A percentile compares a stretch with the other conserved stretches of the same genome.
phyloP scores from a whole-genome alignment of 352 stramenopile genomes.

The Blastocystis sp. region DNA sequence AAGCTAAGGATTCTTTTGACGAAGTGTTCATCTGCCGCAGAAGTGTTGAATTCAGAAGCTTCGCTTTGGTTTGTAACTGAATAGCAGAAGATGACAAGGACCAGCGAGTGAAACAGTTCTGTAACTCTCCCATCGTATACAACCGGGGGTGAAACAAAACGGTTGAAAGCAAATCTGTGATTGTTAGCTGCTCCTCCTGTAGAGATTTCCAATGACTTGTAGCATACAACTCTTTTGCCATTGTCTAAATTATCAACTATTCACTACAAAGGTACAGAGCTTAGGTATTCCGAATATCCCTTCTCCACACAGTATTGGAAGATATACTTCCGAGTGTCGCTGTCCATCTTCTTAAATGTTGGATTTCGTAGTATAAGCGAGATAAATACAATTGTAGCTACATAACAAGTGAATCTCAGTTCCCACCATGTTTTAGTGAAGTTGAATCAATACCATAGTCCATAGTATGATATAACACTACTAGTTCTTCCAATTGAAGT shows the following conservation, averaged over 20 bases:
- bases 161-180: not conserved
- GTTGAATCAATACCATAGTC: not conserved
- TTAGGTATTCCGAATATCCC: not conserved
- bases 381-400: not conserved
- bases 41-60: not conserved
- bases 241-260: not conserved
- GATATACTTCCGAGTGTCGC: not conserved
- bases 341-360: not conserved
- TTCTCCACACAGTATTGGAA: not conserved
- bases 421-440: not conserved
- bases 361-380: not conserved
- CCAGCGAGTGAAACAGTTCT: not conserved
- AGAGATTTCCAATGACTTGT: not conserved
- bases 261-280: not conserved
- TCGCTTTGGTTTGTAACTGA: not conserved
- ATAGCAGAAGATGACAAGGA: not conserved
- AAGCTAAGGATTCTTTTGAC: not conserved
- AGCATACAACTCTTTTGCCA: not conserved
- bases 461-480: not conserved
- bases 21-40: not conserved
- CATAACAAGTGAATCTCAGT: not conserved
- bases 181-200: not conserved
- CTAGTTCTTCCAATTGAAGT: not conserved
- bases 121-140: not conserved
- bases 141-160: not conserved